Percentiles rank a stretch among this genome's conserved stretches.
These are phyloP conservation scores for Thraustochytrium sp. DNA, from an alignment of 352 stramenopile genomes.

Conservation along the genomic window DNA sequence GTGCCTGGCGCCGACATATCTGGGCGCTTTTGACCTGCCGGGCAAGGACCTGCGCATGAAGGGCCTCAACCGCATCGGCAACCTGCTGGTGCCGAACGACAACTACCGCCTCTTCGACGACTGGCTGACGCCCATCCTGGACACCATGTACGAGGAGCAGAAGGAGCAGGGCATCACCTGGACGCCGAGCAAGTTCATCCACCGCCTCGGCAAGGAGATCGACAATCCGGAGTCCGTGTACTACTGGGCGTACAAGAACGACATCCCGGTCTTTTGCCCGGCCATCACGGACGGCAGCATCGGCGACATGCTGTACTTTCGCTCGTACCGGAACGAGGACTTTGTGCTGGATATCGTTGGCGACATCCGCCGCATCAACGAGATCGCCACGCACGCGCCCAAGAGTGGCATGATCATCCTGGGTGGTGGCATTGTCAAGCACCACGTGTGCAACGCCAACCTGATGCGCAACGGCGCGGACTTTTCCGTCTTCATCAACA, in stretches of 20 bases:
- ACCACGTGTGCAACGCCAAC: slow-evolving; percentile 99
- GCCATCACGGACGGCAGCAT: slow-evolving; percentile 97
- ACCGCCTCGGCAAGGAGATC: slow-evolving; percentile 91
- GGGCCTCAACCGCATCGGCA: slow-evolving; percentile 98
- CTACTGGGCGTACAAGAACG: slow-evolving; percentile 98
- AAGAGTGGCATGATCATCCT: slow-evolving; percentile 96
- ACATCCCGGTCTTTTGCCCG: slow-evolving; percentile 99
- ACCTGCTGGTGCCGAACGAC: slow-evolving; percentile 98
- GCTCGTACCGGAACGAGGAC: slow-evolving; percentile 95
- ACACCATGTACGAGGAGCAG: slow-evolving; percentile 96
- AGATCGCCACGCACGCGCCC: slow-evolving; percentile 87
- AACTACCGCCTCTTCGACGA: slow-evolving; percentile 99
- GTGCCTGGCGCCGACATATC: slow-evolving; percentile 94
- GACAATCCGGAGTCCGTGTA: slow-evolving; percentile 95
- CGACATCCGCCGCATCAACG: slow-evolving; percentile 96
- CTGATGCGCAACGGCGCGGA: slow-evolving; percentile 99
- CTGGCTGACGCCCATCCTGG: slow-evolving; percentile 86
- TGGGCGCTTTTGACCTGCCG: slow-evolving; percentile 94
- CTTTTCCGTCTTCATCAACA: slow-evolving; percentile 99
- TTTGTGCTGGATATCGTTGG: slow-evolving; percentile 94
- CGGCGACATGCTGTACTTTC: slow-evolving; percentile 99
- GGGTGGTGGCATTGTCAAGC: slow-evolving; percentile 94
- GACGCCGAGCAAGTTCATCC: slow-evolving; percentile 96
- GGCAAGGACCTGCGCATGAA: slow-evolving; percentile 66
- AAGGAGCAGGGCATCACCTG: slow-evolving; percentile 73